A percentile compares a stretch with the other conserved stretches of the same genome.
Conservation (phyloP, 192 early-diverging fungal genomes). For the Coemansia brasiliensis region DNA sequence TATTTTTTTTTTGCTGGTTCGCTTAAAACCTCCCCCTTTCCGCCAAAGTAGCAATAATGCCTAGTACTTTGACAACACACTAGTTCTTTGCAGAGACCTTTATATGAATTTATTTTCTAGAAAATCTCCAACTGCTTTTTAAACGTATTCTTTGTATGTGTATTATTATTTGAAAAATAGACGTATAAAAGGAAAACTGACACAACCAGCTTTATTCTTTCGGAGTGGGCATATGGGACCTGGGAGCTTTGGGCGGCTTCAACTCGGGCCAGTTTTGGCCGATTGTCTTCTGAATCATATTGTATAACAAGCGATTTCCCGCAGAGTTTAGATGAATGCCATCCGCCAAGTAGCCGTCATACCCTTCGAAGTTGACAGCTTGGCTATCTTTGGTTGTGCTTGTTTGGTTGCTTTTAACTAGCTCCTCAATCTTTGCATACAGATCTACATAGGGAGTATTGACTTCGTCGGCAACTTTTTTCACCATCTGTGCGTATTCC, state of each 20-base stretch:
- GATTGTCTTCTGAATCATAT: not conserved
- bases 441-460: not conserved
- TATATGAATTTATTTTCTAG: no score
- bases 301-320: not conserved
- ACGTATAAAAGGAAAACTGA: no score
- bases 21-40: no score
- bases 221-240: not conserved
- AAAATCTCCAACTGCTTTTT: no score
- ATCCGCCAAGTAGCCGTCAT: not conserved
- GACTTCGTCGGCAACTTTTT: not conserved
- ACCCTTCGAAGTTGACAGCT: not conserved
- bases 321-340: not conserved
- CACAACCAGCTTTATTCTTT: no score
- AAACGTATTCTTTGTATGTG: no score
- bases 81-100: no score
- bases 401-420: not conserved
- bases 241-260: not conserved
- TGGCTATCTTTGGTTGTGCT: not conserved
- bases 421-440: not conserved
- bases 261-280: not conserved
- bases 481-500: not conserved
- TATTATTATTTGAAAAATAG: no score
- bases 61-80: no score
- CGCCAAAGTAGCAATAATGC: no score
- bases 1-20: no score